Base-by-base conservation (phyloP, 805 yeast species). In the Wickerhamomyces subpelliculosus region DNA sequence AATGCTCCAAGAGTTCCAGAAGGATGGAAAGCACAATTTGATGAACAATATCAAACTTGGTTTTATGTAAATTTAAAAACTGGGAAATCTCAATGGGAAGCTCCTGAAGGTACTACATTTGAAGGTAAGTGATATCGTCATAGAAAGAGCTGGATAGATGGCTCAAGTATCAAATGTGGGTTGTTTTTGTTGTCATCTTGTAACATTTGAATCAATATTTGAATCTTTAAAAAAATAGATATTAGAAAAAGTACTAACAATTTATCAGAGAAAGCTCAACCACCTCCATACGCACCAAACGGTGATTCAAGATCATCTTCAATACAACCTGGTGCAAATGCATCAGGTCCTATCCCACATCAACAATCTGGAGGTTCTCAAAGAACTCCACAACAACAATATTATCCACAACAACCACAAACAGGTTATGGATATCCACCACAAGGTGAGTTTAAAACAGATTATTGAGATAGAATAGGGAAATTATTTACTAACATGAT, bases 21-120 rank as follows among this genome's bases (percentile, higher is more conserved):
- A 3, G 84, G 89, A 5, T 83, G 89, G 89, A 62, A 78, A 42
- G 81, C 93, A 31, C 78, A 79, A 35, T 79, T 74, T 61, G 88
- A 82, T 53, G 80, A 78, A 10, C 67, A 78, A 40, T 83, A 83
- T 55, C 68, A 71, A 35, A 75, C 83, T 2, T 86, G 80, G 79
- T 90, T 80, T 58, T 90, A 79, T 52, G 95, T 90, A n/a, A 68
- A 87, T 49, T 62, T 84, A 46, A 52, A 68, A 13, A 74, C 85
- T 12, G 81, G 84, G 42, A 66, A 75, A 47, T 85, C 96, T 0
- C 96, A 88, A 59, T 90, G 97, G 97, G 95, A 85, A 37, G 76
- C 79, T 12, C 97, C 96, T 13, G 41, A 43, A 10, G 82, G 82
- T 1, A 75, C 85, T 0, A 55, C 48, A 2, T 72, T 73, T 55